Evolutionary conservation across 2,329 filamentous ascomycete genomes (phyloP), one percentile per base, ranked within the genome.

Genomic region (Penicillium glabrum): DNA sequence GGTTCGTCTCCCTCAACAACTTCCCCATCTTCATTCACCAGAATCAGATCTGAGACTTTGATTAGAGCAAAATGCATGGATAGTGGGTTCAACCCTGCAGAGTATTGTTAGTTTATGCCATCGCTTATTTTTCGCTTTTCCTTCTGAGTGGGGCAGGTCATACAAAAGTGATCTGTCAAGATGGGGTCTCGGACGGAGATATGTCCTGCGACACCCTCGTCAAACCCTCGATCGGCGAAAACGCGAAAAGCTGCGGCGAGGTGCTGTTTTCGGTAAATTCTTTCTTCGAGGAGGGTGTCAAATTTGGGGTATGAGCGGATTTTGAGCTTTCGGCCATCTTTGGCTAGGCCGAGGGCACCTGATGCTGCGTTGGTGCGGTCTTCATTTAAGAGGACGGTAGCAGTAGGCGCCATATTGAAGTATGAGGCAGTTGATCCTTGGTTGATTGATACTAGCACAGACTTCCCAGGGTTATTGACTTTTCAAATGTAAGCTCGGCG

Each of bases 161-260:
- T 54, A 54, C 89, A 91, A 72, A 89, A 87, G 16, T 50, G 16
- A 58, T 83, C 77, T 0, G 77, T 75, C 62, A 83, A 77, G 69
- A 89, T 85, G 0, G 87, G 86, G 67, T 90, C 87, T 13, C 86
- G 80, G 1, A 89, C 83, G 14, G 78, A 82, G 61, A 90, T 90
- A 70, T 89, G 87, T 0, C 87, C 87, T 27, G 80, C 80, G 77
- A 89, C 88, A 53, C 88, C 88, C 72, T 90, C 87, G 0, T 83
- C 85, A 72, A 85, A 89, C 49, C 84, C 85, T 64, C 84, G 82
- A 46, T 86, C 82, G 1, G 85, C 79, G 69, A 88, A 89, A 67
- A 88, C 81, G 27, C 88, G 84, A 72, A 90, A 90, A 4, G 85
- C 86, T 3, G 83, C 82, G 4, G 86, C 86, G 80, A 88, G 88